Evolutionary conservation across 441 rosid genomes (phyloP).

Genomic region (Arabidopsis hybrid): DNA sequence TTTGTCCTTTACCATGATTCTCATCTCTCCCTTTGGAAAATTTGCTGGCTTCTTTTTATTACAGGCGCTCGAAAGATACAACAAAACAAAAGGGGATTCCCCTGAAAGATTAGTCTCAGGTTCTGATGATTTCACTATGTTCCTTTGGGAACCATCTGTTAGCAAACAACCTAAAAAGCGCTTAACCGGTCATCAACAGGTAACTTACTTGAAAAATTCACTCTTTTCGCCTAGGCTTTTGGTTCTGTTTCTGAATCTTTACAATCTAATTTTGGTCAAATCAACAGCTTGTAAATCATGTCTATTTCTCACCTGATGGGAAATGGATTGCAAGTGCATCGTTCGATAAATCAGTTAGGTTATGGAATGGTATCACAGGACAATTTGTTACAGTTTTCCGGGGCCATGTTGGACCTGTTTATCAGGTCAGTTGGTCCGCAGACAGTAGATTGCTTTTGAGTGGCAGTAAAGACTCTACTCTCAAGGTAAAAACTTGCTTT

Average conservation of each 20-base stretch:
- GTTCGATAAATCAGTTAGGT: slow-evolving; percentile 90
- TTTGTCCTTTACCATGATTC: slow-evolving; percentile 20
- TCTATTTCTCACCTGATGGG: slow-evolving; percentile 96
- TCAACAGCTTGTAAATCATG: slow-evolving; percentile 94
- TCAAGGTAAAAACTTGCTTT: slow-evolving; percentile 63
- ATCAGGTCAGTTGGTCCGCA: slow-evolving; percentile 99
- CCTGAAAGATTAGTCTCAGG: slow-evolving; percentile 98
- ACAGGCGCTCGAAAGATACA: slow-evolving; percentile 85
- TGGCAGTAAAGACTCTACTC: slow-evolving; percentile 97
- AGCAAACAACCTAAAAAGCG: slow-evolving; percentile 90
- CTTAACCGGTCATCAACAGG: slow-evolving; percentile 98
- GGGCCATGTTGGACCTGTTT: slow-evolving; percentile 97
- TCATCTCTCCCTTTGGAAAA: slow-evolving; percentile 17
- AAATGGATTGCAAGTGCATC: slow-evolving; percentile 99
- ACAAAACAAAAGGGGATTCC: slow-evolving; percentile 79
- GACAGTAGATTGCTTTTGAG: slow-evolving; percentile 97
- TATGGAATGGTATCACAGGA: slow-evolving; percentile 96
- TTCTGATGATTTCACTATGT: slow-evolving; percentile 98
- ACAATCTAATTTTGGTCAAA: slow-evolving; percentile 4
- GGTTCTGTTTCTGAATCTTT: not conserved
- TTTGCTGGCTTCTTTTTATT: slow-evolving; percentile 1
- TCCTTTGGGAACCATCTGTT: slow-evolving; percentile 95
- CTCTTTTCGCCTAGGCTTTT: not conserved
- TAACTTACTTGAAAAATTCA: slow-evolving; percentile 29
- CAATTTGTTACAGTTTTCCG: slow-evolving; percentile 87